Evolutionary conservation across 2,329 filamentous ascomycete genomes (phyloP).

Genomic region (Colletotrichum higginsianum): DNA sequence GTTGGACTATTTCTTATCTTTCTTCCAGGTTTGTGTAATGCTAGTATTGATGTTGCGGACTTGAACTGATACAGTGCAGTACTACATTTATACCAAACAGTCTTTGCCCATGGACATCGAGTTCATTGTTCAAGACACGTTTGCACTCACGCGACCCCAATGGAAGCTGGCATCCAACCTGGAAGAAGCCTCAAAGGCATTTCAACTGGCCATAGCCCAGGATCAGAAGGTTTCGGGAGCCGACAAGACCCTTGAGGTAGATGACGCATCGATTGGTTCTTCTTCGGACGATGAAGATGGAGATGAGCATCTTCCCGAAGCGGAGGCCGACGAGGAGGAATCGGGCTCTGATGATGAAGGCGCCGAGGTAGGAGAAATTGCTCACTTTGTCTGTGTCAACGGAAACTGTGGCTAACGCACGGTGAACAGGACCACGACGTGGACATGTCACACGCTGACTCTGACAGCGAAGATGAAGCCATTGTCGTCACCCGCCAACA

Average conservation of each 20-base stretch:
- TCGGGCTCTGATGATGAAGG: slow-evolving; percentile 51
- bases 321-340: slow-evolving; percentile 70
- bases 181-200: slow-evolving; percentile 86
- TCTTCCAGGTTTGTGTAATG: slow-evolving; percentile 79
- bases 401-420: not conserved
- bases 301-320: slow-evolving; percentile 74
- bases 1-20: slow-evolving; percentile 95
- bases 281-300: slow-evolving; percentile 84
- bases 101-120: slow-evolving; percentile 96
- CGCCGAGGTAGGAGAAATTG: slow-evolving; percentile 22
- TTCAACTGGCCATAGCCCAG: slow-evolving; percentile 89
- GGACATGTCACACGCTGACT: slow-evolving; percentile 67
- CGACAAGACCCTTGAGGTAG: slow-evolving; percentile 78
- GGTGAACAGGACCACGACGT: slow-evolving; percentile 64
- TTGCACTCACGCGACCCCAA: slow-evolving; percentile 85
- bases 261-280: slow-evolving; percentile 79
- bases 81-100: slow-evolving; percentile 94
- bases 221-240: slow-evolving; percentile 86
- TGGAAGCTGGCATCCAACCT: slow-evolving; percentile 89
- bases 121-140: slow-evolving; percentile 95
- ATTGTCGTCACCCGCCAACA: slow-evolving; percentile 94
- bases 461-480: slow-evolving; percentile 85
- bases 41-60: not conserved
- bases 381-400: slow-evolving; percentile 39
- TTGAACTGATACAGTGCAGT: slow-evolving; percentile 63